Conservation (phyloP, 2,329 filamentous ascomycete species). For the Pyrenochaeta sp. region DNA sequence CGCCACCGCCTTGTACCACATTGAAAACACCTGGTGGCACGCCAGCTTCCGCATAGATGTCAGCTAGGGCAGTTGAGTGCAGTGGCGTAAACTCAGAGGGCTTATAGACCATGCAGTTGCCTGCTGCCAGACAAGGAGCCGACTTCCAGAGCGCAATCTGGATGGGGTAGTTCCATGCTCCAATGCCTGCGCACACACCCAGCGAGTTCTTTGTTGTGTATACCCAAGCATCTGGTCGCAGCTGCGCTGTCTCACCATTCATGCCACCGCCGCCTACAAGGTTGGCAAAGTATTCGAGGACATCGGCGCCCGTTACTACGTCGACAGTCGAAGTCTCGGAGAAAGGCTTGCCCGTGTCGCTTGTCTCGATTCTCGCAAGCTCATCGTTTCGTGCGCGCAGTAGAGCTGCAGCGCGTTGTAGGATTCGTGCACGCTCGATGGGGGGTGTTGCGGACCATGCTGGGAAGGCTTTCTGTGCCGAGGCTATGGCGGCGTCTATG, state of each 20-base stretch:
- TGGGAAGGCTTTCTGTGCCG: constrained; percentile 76
- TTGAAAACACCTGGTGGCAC: constrained; percentile 87
- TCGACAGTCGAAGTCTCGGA: constrained; percentile 87
- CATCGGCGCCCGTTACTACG: constrained; percentile 82
- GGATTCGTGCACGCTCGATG: constrained; percentile 77
- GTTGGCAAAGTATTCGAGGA: constrained; percentile 86
- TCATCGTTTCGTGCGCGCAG: constrained; percentile 80
- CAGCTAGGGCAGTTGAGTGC: constrained; percentile 78
- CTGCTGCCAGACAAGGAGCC: constrained; percentile 82
- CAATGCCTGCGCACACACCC: constrained; percentile 86
- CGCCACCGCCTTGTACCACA: constrained; percentile 81
- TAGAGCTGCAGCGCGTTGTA: constrained; percentile 77
- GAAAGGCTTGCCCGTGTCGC: constrained; percentile 86
- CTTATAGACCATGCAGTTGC: constrained; percentile 92
- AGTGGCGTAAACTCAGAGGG: constrained; percentile 86
- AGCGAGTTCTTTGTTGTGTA: constrained; percentile 84
- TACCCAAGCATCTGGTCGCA: constrained; percentile 80
- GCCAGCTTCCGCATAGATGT: constrained; percentile 80
- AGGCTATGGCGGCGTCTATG: constrained; percentile 75
- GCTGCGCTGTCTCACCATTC: constrained; percentile 79
- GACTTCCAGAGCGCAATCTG: constrained; percentile 93
- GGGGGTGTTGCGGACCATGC: constrained; percentile 79
- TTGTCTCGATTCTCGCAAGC: constrained; percentile 80
- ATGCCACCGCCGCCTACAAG: constrained; percentile 78
- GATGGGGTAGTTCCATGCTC: constrained; percentile 92